These are phyloP conservation scores for Kuraishia hungarica DNA, from an alignment of 805 yeast genomes.

Conservation along the genomic window DNA sequence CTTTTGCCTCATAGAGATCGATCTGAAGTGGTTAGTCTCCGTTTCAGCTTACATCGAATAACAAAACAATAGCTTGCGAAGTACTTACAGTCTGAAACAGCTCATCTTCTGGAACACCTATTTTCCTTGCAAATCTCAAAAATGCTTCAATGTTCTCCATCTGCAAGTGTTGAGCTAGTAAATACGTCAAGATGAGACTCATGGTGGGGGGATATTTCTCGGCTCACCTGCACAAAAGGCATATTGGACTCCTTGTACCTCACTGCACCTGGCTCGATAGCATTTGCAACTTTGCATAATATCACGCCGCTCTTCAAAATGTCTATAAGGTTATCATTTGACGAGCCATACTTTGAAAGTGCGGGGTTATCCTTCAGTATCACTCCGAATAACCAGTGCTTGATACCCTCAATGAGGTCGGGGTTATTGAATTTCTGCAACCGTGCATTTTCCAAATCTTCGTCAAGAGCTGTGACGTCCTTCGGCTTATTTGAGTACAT, in stretches of 20 bases:
- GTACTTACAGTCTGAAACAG: conserved; percentile 54
- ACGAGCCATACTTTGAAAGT: conserved; percentile 9
- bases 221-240: conserved; percentile 51
- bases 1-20: conserved; percentile 65
- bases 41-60: neutral
- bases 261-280: conserved; percentile 27
- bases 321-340: conserved; percentile 39
- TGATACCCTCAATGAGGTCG: conserved; percentile 22
- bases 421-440: conserved; percentile 37
- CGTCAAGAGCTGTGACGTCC: conserved; percentile 51
- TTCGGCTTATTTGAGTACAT: conserved; percentile 3
- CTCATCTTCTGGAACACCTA: conserved; percentile 77
- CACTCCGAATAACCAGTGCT: conserved; percentile 42
- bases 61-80: neutral
- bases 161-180: conserved; percentile 20
- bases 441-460: conserved; percentile 46
- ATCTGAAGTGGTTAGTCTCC: conserved; percentile 11
- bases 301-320: conserved; percentile 53
- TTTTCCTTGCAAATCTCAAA: conserved; percentile 45
- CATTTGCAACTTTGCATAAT: conserved; percentile 38
- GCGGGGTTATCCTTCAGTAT: neutral
- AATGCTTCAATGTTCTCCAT: conserved; percentile 84
- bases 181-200: neutral
- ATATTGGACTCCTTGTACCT: conserved; percentile 53
- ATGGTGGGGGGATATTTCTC: neutral